These are phyloP conservation scores for Pezicula radicicola DNA, from an alignment of 2,329 filamentous ascomycete species.

Conservation along the genomic window DNA sequence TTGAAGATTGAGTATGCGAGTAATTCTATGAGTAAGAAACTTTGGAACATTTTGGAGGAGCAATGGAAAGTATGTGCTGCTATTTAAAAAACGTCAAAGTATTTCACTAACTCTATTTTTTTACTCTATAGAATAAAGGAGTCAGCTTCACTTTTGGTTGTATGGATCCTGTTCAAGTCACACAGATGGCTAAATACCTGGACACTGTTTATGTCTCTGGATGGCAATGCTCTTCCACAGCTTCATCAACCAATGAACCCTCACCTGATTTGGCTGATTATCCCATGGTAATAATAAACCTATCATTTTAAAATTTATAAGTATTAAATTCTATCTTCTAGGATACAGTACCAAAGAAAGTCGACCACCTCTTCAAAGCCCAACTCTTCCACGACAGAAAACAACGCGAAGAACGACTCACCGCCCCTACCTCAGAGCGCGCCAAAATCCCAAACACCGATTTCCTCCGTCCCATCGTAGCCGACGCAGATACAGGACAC, in stretches of 20 bases:
- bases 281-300: conserved; percentile 32
- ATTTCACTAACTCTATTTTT: too few relatives aligned
- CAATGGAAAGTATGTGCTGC: not conserved
- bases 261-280: conserved; percentile 71
- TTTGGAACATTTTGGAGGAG: not conserved
- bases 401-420: conserved; percentile 60
- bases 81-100: too few relatives aligned
- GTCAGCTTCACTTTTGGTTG: conserved; percentile 51
- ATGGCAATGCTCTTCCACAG: conserved; percentile 65
- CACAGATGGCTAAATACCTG: conserved; percentile 67
- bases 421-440: conserved; percentile 54
- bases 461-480: conserved; percentile 65
- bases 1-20: not conserved
- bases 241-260: conserved; percentile 67
- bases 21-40: not conserved
- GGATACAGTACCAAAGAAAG: conserved; percentile 63
- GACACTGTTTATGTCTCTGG: conserved; percentile 67
- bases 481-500: conserved; percentile 65
- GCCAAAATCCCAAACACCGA: conserved; percentile 60
- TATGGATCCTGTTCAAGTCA: conserved; percentile 71
- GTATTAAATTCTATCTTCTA: too few relatives aligned
- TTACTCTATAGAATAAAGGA: too few relatives aligned
- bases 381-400: conserved; percentile 67
- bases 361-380: conserved; percentile 67
- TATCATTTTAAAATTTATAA: too few relatives aligned